Evolutionary conservation across 1,284 basidiomycete species (phyloP).

Genomic region (Trichosporon faecale): DNA sequence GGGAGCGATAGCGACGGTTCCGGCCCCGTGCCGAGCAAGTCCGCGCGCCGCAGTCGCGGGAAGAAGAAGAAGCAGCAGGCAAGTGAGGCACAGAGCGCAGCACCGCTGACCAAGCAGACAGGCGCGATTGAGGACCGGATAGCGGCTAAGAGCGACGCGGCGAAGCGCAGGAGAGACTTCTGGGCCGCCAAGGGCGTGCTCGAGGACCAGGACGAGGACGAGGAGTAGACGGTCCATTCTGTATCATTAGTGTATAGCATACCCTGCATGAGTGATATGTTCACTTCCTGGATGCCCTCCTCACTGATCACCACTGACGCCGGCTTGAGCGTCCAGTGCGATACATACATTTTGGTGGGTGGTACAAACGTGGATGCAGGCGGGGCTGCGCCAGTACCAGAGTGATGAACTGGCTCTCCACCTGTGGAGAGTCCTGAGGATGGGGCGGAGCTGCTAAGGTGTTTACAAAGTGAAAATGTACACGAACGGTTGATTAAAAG

Average conservation of each 20-base stretch:
- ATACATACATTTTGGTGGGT: too few relatives aligned
- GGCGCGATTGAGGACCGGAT: neutral
- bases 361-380: too few relatives aligned
- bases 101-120: neutral
- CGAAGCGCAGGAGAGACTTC: slow-evolving; percentile 17
- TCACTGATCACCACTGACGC: too few relatives aligned
- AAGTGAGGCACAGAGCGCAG: neutral
- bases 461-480: too few relatives aligned
- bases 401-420: too few relatives aligned
- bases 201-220: slow-evolving; percentile 8
- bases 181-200: slow-evolving; percentile 20
- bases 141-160: neutral
- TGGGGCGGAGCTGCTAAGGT: too few relatives aligned
- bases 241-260: slow-evolving; percentile 7
- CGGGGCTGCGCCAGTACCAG: too few relatives aligned
- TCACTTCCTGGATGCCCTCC: neutral
- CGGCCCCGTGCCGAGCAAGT: neutral
- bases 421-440: too few relatives aligned
- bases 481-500: too few relatives aligned
- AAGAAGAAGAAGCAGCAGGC: neutral
- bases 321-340: too few relatives aligned
- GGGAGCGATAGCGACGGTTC: slow-evolving; percentile 5
- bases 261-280: slow-evolving; percentile 5
- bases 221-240: slow-evolving; percentile 1
- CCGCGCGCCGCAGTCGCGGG: too few relatives aligned